A percentile compares a stretch with the other conserved stretches of the same genome.
phyloP scores from a whole-genome alignment of 1,139 yeast genomes.

The Candida sp. region DNA sequence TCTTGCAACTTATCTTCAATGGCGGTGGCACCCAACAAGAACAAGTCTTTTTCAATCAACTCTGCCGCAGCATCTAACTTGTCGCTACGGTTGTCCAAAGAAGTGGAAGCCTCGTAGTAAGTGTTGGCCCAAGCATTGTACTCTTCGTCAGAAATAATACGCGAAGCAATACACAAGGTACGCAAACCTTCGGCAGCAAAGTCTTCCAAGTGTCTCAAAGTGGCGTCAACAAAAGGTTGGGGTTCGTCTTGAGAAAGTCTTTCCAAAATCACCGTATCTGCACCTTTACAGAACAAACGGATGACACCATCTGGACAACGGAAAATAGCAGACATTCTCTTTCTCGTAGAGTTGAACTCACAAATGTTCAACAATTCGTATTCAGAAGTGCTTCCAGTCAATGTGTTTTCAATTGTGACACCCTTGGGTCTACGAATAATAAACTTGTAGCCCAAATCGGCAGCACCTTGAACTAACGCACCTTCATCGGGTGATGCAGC shows the following conservation, averaged over 20 bases:
- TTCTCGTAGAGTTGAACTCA: conserved; percentile 97
- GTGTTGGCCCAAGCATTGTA: conserved; percentile 65
- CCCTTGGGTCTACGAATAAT: conserved; percentile 85
- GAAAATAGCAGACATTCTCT: conserved; percentile 96
- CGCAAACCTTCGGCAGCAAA: conserved; percentile 97
- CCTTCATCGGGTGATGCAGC: conserved; percentile 99
- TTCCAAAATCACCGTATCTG: conserved; percentile 94
- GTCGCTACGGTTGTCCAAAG: conserved; percentile 74
- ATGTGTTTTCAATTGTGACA: conserved; percentile 66
- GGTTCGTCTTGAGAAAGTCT: conserved; percentile 66
- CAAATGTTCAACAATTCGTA: conserved; percentile 89
- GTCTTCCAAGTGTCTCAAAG: conserved; percentile 89
- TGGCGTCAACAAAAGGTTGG: conserved; percentile 81
- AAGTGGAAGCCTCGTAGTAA: conserved; percentile 83
- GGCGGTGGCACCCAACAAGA: conserved; percentile 95
- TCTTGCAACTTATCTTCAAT: conserved; percentile 98
- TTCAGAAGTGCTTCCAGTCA: conserved; percentile 34
- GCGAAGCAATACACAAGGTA: conserved; percentile 90
- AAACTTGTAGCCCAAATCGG: conserved; percentile 79
- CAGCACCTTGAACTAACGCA: conserved; percentile 97
- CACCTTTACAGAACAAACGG: conserved; percentile 93
- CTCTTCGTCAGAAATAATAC: conserved; percentile 81
- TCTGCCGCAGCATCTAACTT: conserved; percentile 77
- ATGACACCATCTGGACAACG: conserved; percentile 95
- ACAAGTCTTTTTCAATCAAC: conserved; percentile 77